Percentiles rank a stretch among this genome's conserved stretches.
Evolutionary conservation across 768 basidiomycete genomes (phyloP).

Genomic region (Podaxis sp.): DNA sequence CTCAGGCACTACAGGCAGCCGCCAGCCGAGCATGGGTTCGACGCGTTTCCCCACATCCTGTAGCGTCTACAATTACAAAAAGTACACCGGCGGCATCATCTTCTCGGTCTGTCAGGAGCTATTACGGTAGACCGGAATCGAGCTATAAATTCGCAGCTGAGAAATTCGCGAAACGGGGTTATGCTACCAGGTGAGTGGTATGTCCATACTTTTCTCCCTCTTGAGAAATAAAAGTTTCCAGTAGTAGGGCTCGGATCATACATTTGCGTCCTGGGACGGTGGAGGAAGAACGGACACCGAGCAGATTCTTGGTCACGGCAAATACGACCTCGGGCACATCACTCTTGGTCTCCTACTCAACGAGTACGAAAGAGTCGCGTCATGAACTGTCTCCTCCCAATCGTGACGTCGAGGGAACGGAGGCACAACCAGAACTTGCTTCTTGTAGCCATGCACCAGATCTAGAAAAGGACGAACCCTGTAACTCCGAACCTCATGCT

Average conservation of each 20-base stretch:
- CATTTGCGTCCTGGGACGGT: neutral
- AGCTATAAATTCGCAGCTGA: neutral
- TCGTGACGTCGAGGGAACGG: neutral
- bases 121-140: neutral
- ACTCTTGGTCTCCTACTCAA: neutral
- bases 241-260: neutral
- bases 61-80: neutral
- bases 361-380: neutral
- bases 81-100: neutral
- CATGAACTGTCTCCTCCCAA: neutral
- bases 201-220: neutral
- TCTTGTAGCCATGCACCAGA: neutral
- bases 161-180: neutral
- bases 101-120: neutral
- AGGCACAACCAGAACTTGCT: neutral
- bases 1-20: slow-evolving; percentile 40
- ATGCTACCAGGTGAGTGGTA: slow-evolving; percentile 1
- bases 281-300: neutral
- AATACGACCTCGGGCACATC: neutral
- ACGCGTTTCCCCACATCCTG: slow-evolving; percentile 14
- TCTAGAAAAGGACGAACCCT: neutral
- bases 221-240: neutral
- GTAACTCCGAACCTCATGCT: neutral
- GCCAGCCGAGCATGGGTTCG: slow-evolving; percentile 47
- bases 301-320: neutral